Evolutionary conservation across 139 green algal species (phyloP).

Genomic region (Chlamydomonas sp.): DNA sequence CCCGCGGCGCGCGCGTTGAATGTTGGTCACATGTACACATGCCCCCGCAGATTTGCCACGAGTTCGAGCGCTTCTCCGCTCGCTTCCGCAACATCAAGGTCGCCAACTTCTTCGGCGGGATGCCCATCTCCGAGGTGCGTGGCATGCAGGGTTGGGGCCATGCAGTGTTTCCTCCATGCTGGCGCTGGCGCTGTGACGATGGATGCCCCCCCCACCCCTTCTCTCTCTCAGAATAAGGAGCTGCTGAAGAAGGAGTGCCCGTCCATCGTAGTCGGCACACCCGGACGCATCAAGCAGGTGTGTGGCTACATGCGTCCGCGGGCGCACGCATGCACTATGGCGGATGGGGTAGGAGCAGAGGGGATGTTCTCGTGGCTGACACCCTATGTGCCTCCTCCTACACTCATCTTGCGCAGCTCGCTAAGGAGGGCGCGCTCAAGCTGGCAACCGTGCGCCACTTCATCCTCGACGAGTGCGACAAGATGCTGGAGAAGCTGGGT

Average conservation of each 20-base stretch:
- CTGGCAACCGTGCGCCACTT: slow-evolving; percentile 88
- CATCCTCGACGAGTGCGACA: slow-evolving; percentile 99
- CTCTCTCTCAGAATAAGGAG: slow-evolving; percentile 68
- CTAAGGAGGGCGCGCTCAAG: slow-evolving; percentile 68
- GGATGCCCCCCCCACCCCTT: too few species aligned
- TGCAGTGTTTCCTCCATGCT: too few species aligned
- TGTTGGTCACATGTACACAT: too few species aligned
- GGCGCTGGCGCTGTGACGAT: too few species aligned
- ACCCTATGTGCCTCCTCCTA: too few species aligned
- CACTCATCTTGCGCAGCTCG: slow-evolving; percentile 53
- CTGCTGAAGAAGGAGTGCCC: slow-evolving; percentile 75
- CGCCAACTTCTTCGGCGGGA: slow-evolving; percentile 91
- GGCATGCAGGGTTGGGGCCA: too few species aligned
- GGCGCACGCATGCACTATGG: too few species aligned
- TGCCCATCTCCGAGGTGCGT: slow-evolving; percentile 69
- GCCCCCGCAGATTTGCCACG: slow-evolving; percentile 85
- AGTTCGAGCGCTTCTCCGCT: slow-evolving; percentile 92
- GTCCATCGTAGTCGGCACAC: slow-evolving; percentile 92
- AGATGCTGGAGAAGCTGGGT: slow-evolving; percentile 93
- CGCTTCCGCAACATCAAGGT: slow-evolving; percentile 82
- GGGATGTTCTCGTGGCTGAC: too few species aligned
- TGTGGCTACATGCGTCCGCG: too few species aligned
- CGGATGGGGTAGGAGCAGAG: too few species aligned
- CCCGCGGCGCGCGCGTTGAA: too few species aligned
- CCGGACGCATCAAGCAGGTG: slow-evolving; percentile 89